Evolutionary conservation across 1,284 basidiomycete genomes (phyloP).

Genomic region (Rhodotorula mucilaginosa): DNA sequence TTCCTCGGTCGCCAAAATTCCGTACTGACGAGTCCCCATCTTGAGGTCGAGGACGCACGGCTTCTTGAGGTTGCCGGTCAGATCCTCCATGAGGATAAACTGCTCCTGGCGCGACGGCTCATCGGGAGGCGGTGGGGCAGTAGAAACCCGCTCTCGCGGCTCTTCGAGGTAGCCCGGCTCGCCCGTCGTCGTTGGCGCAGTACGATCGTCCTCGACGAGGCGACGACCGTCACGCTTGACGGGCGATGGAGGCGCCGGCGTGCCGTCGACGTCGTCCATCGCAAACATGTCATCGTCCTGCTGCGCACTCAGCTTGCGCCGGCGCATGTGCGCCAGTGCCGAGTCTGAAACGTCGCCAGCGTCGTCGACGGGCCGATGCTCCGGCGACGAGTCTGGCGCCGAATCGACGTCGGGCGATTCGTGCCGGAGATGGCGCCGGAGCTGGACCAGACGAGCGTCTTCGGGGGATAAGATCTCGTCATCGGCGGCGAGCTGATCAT

Average conservation of each 20-base stretch:
- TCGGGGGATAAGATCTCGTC: not conserved
- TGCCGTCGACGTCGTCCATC: constrained; percentile 51
- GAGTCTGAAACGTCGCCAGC: not conserved
- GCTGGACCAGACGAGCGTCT: not conserved
- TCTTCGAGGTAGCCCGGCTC: not conserved
- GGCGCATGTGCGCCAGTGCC: not conserved
- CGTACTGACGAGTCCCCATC: constrained; percentile 99
- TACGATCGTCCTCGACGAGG: not conserved
- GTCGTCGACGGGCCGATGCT: not conserved
- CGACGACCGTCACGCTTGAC: not conserved
- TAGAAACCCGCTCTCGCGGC: too few species aligned
- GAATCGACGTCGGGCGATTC: not conserved
- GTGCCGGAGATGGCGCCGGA: not conserved
- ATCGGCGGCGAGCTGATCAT: not conserved
- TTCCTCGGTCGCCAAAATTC: constrained; percentile 83
- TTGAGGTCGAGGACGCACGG: constrained; percentile 98
- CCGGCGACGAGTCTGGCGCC: not conserved
- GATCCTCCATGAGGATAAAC: constrained; percentile 98
- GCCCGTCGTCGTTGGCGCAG: not conserved
- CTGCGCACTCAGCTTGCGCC: constrained; percentile 25
- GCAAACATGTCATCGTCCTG: constrained; percentile 50
- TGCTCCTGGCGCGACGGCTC: constrained; percentile 77
- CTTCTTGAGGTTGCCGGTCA: constrained; percentile 88
- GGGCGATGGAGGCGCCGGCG: not conserved
- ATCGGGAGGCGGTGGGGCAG: not conserved